Evolutionary conservation across 306 rosid species (phyloP), one percentile per base, ranked within the genome.

Genomic region (Citrullus amarus): DNA sequence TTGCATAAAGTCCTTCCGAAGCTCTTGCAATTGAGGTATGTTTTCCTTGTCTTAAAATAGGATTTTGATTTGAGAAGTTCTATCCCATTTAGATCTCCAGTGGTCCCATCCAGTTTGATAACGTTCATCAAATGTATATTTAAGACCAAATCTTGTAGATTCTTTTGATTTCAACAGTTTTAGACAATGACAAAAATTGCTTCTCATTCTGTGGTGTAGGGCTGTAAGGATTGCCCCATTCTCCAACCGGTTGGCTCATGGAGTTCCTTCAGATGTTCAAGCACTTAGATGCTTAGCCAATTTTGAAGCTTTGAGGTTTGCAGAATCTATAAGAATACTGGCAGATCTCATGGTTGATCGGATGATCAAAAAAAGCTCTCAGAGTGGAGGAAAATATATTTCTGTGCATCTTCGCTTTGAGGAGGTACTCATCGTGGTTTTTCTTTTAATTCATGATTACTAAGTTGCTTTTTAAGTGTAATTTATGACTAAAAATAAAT

Each of bases 391-490:
- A 54, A 91, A 89, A 88, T 95, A 95, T 67, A 92, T 92, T 79
- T 95, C 98, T 9, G 97, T 95, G 78, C 98, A 95, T 86, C 97
- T 95, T 80, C 93, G 98, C 25, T 95, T 95, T 84, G 98, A 95
- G 86, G 98, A 94, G 98, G 97, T 94, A 20, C 78, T 77, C 18
- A 67, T 82, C 77, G 46, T 82, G 75, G 61, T 77, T 63, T 61
- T 66, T 32, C 15, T 18, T 25, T 46, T 61, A 18, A 58, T 63
- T 72, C 60, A 57, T 75, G 60, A 67, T 14, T 16, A 55, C 61
- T 74, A 80, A 54, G 75, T 10, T 74, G 83, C 67, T 20, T 79
- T 22, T 79, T 8, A 7, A 50, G 72, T 60, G 67, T 78, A n/a
- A 38, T 77, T 44, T 74, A 36, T 77, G 55, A 70, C 66, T 88